phyloP scores from a whole-genome alignment of 495 filamentous ascomycete species.

The Aspergillus hancockii region DNA sequence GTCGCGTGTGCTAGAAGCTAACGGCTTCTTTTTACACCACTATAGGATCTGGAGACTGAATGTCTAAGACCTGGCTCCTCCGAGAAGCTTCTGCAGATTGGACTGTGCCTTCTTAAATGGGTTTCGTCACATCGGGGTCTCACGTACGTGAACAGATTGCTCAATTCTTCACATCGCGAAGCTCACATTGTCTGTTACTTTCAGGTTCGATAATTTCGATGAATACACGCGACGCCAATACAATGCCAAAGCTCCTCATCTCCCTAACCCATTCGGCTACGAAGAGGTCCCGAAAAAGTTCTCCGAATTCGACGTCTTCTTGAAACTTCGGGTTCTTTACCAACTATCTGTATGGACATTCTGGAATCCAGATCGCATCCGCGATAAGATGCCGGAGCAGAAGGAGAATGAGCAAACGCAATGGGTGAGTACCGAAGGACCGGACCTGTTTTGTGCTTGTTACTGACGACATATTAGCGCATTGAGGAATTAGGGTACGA shows the following conservation, averaged over 20 bases:
- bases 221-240: slow-evolving; percentile 93
- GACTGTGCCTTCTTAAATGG: slow-evolving; percentile 86
- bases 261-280: slow-evolving; percentile 82
- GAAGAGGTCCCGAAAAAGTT: slow-evolving; percentile 74
- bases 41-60: slow-evolving; percentile 85
- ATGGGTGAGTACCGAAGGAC: slow-evolving; percentile 74
- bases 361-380: slow-evolving; percentile 77
- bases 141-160: slow-evolving; percentile 59
- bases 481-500: slow-evolving; percentile 93
- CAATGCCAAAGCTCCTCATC: slow-evolving; percentile 70
- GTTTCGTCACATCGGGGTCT: slow-evolving; percentile 92
- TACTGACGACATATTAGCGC: slow-evolving; percentile 54
- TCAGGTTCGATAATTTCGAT: slow-evolving; percentile 84
- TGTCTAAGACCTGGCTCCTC: slow-evolving; percentile 77
- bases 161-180: neutral
- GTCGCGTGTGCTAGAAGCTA: slow-evolving; percentile 13
- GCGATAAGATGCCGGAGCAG: slow-evolving; percentile 82
- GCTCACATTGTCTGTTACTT: slow-evolving; percentile 3
- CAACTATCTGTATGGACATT: slow-evolving; percentile 92
- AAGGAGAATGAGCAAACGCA: slow-evolving; percentile 76
- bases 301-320: slow-evolving; percentile 76
- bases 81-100: slow-evolving; percentile 73
- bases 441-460: neutral
- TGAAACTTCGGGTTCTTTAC: slow-evolving; percentile 85
- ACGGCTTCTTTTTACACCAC: slow-evolving; percentile 11